These are phyloP conservation scores for Parastagonospora nodorum DNA, from an alignment of 2,329 filamentous ascomycete genomes.

Conservation along the genomic window DNA sequence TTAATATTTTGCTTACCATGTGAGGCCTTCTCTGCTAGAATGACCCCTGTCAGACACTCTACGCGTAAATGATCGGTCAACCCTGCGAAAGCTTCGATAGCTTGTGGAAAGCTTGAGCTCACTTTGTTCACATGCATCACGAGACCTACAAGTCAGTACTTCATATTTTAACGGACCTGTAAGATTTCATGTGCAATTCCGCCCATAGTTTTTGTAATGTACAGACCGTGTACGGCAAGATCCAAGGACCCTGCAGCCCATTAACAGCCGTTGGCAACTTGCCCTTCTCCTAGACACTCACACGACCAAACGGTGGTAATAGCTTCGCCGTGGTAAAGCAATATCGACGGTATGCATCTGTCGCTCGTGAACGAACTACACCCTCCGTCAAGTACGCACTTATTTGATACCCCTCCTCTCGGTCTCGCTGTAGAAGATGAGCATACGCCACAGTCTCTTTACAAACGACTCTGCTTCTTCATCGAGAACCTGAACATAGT, in stretches of 20 bases:
- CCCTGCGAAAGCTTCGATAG: conserved; percentile 16
- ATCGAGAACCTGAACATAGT: conserved; percentile 72
- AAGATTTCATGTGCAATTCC: not conserved
- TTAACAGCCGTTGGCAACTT: conserved; percentile 17
- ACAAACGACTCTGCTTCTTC: conserved; percentile 94
- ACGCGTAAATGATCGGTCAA: not conserved
- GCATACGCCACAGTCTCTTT: conserved; percentile 97
- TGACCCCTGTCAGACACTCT: not conserved
- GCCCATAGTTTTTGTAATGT: conserved; percentile 10
- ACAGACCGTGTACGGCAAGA: conserved; percentile 14
- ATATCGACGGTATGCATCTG: no score
- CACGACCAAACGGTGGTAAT: not conserved
- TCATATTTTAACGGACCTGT: conserved; percentile 1
- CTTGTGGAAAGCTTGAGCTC: conserved; percentile 21
- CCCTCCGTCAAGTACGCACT: not conserved
- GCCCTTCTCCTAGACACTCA: conserved; percentile 16
- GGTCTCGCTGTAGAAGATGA: conserved; percentile 95
- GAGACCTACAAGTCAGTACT: not conserved
- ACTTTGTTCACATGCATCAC: not conserved
- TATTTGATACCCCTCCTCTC: conserved; percentile 79
- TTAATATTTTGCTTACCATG: conserved; percentile 11
- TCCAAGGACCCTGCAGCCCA: conserved; percentile 26
- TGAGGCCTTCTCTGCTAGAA: not conserved
- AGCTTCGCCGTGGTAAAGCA: no score
- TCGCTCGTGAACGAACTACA: no score